phyloP scores from a whole-genome alignment of 306 rosid species.

The Bauhinia variegata region DNA sequence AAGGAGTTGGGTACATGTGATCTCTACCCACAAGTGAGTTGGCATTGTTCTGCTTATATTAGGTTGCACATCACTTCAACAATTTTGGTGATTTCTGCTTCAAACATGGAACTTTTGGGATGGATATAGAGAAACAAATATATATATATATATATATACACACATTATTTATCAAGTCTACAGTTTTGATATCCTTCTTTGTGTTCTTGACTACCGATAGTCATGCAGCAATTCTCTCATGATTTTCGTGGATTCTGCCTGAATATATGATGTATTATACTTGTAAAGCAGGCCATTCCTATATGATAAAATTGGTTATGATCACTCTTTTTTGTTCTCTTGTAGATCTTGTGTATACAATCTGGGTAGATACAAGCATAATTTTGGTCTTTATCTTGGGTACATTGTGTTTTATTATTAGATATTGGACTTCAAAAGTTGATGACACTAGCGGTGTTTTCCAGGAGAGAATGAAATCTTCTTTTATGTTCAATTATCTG shows the following conservation, averaged over 20 bases:
- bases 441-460: slow-evolving; percentile 6
- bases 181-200: slow-evolving; percentile 5
- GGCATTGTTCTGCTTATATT: slow-evolving; percentile 33
- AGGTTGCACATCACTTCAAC: background rate
- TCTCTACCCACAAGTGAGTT: slow-evolving; percentile 93
- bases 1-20: slow-evolving; percentile 99
- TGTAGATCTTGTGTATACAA: slow-evolving; percentile 14
- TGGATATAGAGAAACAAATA: background rate
- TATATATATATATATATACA: no score
- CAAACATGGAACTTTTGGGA: slow-evolving; percentile 1
- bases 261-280: background rate
- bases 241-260: background rate
- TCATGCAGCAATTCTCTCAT: background rate
- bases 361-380: slow-evolving; percentile 15
- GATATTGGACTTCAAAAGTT: slow-evolving; percentile 20
- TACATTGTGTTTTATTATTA: slow-evolving; percentile 8
- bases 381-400: slow-evolving; percentile 9
- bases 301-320: slow-evolving; percentile 28
- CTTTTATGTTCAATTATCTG: slow-evolving; percentile 11
- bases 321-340: slow-evolving; percentile 12
- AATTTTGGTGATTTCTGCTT: slow-evolving; percentile 16
- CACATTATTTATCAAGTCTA: slow-evolving; percentile 28
- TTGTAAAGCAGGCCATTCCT: slow-evolving; percentile 12
- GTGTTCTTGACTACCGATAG: slow-evolving; percentile 12
- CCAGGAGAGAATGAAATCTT: slow-evolving; percentile 1